phyloP scores from a whole-genome alignment of 176 grass and related monocot species.

The Pontederia crassipes region DNA sequence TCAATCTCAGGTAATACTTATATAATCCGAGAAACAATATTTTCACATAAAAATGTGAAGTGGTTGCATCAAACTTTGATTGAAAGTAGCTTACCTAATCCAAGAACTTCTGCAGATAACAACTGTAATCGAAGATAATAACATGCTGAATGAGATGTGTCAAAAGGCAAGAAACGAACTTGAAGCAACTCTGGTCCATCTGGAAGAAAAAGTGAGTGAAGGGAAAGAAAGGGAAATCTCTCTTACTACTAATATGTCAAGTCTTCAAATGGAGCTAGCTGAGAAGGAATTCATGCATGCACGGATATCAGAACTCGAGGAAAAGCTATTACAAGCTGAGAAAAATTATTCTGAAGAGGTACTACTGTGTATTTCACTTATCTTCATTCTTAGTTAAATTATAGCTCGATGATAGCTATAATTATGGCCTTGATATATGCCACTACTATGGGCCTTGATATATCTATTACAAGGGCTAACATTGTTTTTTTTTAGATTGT shows the following conservation, averaged over 20 bases:
- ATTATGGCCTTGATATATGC: too few species aligned
- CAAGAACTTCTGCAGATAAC: constrained; percentile 34
- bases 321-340: constrained; percentile 64
- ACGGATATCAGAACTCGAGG: constrained; percentile 76
- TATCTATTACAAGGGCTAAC: not conserved
- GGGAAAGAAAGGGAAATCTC: constrained; percentile 13
- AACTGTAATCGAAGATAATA: constrained; percentile 60
- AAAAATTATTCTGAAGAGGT: constrained; percentile 84
- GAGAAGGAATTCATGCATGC: constrained; percentile 67
- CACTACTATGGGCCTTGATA: constrained; percentile 12
- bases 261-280: constrained; percentile 13
- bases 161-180: constrained; percentile 62
- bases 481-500: constrained; percentile 55
- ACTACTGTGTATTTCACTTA: constrained; percentile 19
- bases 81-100: not conserved
- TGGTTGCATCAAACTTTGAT: too few species aligned
- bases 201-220: constrained; percentile 62
- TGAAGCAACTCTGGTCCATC: constrained; percentile 38
- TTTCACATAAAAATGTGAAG: too few species aligned
- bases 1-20: constrained; percentile 48
- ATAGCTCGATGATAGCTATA: constrained; percentile 13
- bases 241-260: constrained; percentile 13
- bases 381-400: constrained; percentile 4
- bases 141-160: constrained; percentile 44
- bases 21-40: too few species aligned